Base-by-base conservation (phyloP, 805 yeast species). In the Clavispora carvajalis region DNA sequence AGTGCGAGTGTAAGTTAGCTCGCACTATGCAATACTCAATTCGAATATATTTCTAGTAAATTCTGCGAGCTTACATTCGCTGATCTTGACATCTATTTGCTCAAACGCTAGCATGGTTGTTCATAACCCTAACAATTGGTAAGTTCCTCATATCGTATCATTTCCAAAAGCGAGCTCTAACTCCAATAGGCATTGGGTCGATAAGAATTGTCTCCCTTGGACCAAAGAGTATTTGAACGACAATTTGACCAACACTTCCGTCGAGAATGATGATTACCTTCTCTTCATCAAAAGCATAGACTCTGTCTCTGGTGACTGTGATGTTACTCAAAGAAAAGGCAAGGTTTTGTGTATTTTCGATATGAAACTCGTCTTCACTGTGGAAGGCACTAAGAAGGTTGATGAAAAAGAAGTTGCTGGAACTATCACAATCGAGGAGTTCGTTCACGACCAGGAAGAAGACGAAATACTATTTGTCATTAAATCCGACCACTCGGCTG, bases 261-360 rank as follows among this genome's bases (percentile, higher is more conserved):
- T 49, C 29, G 62, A 61, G 39, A 45, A 56, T 25, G 68, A 61
- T 15, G 45, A 36, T 2, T 46, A 49, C 38, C 49, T 38, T 17
- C 49, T 62, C 31, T 41, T 59, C 7, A 52, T 80, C 33, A 62
- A 62, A 15, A 53, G 69, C 2, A 63, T 82, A 3, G 64, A 59
- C 19, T 58, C 74, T 5, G 58, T 69, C 13, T 55, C 67, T 6
- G 95, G 95, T 17, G 93, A 85, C 58, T 83, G 93, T 52, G 85
- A 85, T 53, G 90, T 85, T 11, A 80, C 87, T 17, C 91, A 85
- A 60, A 76, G 95, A 66, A 85, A 85, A 61, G 91, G 91, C 7
- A 82, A 80, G 60, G 86, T 82, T 19, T 75, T 79, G 52, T 84
- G 91, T 55, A 80, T 85, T 37, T 85, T 76, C 53, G 95, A 85